phyloP scores from a whole-genome alignment of 2,329 filamentous ascomycete species.

The Akanthomyces uredinophilus region DNA sequence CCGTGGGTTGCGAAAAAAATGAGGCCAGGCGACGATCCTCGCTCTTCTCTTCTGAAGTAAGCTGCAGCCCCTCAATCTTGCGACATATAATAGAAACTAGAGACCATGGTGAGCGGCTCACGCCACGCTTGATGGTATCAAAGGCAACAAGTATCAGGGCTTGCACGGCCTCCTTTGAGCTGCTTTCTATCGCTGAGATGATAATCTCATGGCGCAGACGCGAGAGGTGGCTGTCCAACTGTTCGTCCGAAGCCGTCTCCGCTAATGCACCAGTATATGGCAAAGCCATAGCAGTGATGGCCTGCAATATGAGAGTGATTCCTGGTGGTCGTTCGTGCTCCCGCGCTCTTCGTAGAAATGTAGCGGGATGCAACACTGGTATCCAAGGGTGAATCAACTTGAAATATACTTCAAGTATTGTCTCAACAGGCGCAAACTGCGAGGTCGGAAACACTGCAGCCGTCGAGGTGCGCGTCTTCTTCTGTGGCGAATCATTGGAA shows the following conservation, averaged over 20 bases:
- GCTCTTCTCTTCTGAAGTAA: conserved; percentile 5
- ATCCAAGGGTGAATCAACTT: conserved; percentile 35
- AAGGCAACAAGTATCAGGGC: conserved; percentile 14
- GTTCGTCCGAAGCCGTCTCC: background rate
- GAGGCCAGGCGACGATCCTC: background rate
- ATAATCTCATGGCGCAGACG: conserved; percentile 5
- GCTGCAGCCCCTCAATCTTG: conserved; percentile 15
- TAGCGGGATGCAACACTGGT: conserved; percentile 20
- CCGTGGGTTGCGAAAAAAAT: conserved; percentile 1
- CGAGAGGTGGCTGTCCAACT: background rate
- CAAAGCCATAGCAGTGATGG: conserved; percentile 12
- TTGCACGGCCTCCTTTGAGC: conserved; percentile 15
- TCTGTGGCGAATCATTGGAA: background rate
- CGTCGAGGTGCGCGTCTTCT: background rate
- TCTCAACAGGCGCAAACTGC: conserved; percentile 28
- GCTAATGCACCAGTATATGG: background rate
- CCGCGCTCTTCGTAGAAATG: conserved; percentile 8
- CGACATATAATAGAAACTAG: conserved; percentile 13
- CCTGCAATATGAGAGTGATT: conserved; percentile 4
- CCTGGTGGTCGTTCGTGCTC: background rate
- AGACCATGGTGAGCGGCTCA: conserved; percentile 14
- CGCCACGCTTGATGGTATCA: conserved; percentile 15
- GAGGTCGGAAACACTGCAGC: conserved; percentile 14
- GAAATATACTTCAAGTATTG: conserved; percentile 33
- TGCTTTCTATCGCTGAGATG: conserved; percentile 7